Conservation (phyloP, 805 yeast genomes). For the Wickerhamiella lipophila region DNA sequence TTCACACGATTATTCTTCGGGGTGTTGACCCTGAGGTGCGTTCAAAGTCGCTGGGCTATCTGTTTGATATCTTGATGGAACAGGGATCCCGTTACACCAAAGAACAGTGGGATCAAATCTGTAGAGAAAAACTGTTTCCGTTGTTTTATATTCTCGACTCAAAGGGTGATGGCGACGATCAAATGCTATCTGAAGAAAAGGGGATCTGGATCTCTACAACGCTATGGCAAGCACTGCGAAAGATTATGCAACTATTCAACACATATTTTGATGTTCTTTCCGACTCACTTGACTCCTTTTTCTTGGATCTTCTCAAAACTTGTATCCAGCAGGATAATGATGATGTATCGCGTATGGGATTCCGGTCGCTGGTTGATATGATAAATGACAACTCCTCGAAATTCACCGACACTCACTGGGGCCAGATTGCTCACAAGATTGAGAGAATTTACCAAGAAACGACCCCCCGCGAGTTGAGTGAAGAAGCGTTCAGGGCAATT, state of each 20-base stretch:
- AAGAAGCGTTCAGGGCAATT: constrained; percentile 13
- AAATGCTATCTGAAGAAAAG: constrained; percentile 64
- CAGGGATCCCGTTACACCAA: constrained; percentile 66
- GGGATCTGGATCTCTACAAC: constrained; percentile 97
- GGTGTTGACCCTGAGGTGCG: constrained; percentile 93
- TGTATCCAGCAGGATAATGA: constrained; percentile 96
- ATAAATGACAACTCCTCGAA: constrained; percentile 59
- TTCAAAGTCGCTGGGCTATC: constrained; percentile 66
- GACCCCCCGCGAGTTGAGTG: constrained; percentile 72
- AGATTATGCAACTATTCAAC: constrained; percentile 69
- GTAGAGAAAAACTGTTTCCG: constrained; percentile 72
- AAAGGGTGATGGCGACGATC: constrained; percentile 36
- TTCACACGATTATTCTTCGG: constrained; percentile 80
- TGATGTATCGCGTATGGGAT: constrained; percentile 88
- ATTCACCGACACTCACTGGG: constrained; percentile 64
- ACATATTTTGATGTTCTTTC: constrained; percentile 70
- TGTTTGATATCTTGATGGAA: constrained; percentile 69
- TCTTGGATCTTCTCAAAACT: constrained; percentile 60
- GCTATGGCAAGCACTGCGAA: constrained; percentile 84
- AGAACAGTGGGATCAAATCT: constrained; percentile 71
- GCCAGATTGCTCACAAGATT: constrained; percentile 49
- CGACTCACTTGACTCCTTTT: constrained; percentile 65
- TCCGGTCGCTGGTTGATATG: constrained; percentile 72
- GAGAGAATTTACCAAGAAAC: constrained; percentile 62
- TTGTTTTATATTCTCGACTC: constrained; percentile 71